Percentiles rank a stretch among this genome's conserved stretches.
Evolutionary conservation across 805 yeast genomes (phyloP).

Genomic region (Kodamaea laetipori): DNA sequence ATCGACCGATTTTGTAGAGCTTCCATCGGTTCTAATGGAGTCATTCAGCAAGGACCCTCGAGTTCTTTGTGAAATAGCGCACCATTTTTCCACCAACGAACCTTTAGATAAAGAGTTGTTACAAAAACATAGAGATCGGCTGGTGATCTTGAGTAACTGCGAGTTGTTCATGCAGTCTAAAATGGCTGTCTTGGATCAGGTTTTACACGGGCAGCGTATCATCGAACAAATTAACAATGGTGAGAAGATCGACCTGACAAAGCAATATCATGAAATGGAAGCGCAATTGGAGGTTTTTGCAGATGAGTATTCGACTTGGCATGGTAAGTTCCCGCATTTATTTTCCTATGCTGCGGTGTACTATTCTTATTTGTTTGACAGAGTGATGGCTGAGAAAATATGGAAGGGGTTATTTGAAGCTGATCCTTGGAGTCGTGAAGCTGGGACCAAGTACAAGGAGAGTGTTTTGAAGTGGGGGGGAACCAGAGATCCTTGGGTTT

Average conservation of each 20-base stretch:
- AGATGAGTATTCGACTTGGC: slow-evolving; percentile 79
- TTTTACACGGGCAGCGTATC: slow-evolving; percentile 55
- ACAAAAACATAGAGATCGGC: slow-evolving; percentile 52
- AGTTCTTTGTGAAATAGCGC: slow-evolving; percentile 72
- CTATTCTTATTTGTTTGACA: slow-evolving; percentile 85
- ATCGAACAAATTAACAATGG: slow-evolving; percentile 19
- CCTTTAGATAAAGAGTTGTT: slow-evolving; percentile 55
- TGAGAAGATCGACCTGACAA: slow-evolving; percentile 54
- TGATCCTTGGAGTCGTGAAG: slow-evolving; percentile 68
- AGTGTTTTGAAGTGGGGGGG: slow-evolving; percentile 93
- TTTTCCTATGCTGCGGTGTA: slow-evolving; percentile 93
- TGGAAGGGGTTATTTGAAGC: slow-evolving; percentile 72
- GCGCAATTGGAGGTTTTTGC: slow-evolving; percentile 59
- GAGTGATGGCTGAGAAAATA: slow-evolving; percentile 86
- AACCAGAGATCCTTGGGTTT: slow-evolving; percentile 81
- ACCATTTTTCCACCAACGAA: slow-evolving; percentile 67
- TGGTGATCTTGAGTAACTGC: slow-evolving; percentile 57
- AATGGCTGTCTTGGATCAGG: slow-evolving; percentile 88
- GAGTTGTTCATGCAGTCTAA: slow-evolving; percentile 86
- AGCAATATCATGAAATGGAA: slow-evolving; percentile 69
- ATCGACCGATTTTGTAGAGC: slow-evolving; percentile 93
- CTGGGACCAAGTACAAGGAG: slow-evolving; percentile 75
- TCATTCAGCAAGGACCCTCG: slow-evolving; percentile 81
- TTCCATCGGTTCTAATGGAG: slow-evolving; percentile 97
- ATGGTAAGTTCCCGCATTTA: slow-evolving; percentile 90